Evolutionary conservation across 1,284 basidiomycete species (phyloP), one percentile per base, ranked within the genome.

Genomic region (Boletus calvinii): DNA sequence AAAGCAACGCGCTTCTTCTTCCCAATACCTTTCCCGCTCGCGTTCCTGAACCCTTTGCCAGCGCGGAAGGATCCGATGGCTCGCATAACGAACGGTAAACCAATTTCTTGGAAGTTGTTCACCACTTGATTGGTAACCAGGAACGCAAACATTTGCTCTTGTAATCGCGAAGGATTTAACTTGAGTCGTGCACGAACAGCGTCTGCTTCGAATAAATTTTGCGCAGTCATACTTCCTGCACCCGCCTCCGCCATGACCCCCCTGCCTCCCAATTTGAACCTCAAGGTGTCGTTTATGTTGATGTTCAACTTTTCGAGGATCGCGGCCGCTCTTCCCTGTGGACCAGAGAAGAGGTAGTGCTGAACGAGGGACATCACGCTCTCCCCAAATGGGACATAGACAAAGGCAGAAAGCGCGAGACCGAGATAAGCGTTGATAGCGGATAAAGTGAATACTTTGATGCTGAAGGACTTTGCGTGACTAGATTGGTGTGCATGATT

Each of bases 81-180:
- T 30, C 92, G 83, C 55, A 88, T 69, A 20, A 95, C 66, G 63
- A 81, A 95, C 1, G 96, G 96, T 15, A 98, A 71, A 1, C 87
- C 90, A 46, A 95, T 76, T 67, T 98, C 96, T 48, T 82, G 75
- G 67, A 95, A 87, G 0, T 88, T 87, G 62, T 90, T 86, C 58
- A 93, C 73, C 15, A 85, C 81, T 74, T 98, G 96, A 63, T 92
- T 93, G 17, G 96, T 98, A 3, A 98, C 93, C 32, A 87, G 90
- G 67, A 90, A 92, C 12, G 96, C 94, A 68, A 98, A 98, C 78
- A 99, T 88, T 76, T 98, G 94, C 45, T 89, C 85, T 69, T 90
- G 84, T 57, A 99, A 77, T 48, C 95, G 77, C 66, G 79, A 75
- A 55, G 81, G 77, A 60, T 85, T 83, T 18, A 89, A 70, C 66